phyloP scores from a whole-genome alignment of 1,139 yeast species.

The Taphrina wiesneri region DNA sequence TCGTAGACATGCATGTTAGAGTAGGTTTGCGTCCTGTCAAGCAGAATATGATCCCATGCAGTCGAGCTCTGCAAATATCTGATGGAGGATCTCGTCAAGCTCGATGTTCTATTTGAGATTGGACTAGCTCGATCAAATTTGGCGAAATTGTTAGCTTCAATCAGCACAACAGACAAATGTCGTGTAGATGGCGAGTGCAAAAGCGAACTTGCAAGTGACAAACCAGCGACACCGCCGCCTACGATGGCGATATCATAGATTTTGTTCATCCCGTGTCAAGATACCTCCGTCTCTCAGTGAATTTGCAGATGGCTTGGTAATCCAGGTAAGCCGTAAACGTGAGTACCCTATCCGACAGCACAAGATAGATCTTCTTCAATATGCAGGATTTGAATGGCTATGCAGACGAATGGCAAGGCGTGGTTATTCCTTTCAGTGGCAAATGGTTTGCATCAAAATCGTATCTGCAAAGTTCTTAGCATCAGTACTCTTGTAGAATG shows the following conservation, averaged over 20 bases:
- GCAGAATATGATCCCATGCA: conserved; percentile 69
- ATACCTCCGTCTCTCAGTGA: background rate
- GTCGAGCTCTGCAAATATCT: conserved; percentile 20
- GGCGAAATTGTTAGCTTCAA: conserved; percentile 69
- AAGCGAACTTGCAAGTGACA: conserved; percentile 77
- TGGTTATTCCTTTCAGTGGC: no score
- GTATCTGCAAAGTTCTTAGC: no score
- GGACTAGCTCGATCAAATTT: conserved; percentile 59
- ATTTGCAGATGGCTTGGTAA: no score
- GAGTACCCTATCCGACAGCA: no score
- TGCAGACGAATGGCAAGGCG: no score
- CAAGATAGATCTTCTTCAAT: no score
- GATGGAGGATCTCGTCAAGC: conserved; percentile 25
- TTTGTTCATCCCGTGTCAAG: background rate
- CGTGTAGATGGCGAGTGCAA: conserved; percentile 64
- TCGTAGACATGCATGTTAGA: conserved; percentile 85
- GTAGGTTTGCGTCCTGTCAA: conserved; percentile 73
- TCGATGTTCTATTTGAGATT: conserved; percentile 54
- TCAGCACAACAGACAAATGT: conserved; percentile 62
- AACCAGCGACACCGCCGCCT: conserved; percentile 98
- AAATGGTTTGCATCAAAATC: no score
- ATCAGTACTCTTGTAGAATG: no score
- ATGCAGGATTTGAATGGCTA: no score
- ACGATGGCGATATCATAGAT: conserved; percentile 72
- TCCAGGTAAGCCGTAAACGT: no score